phyloP scores from a whole-genome alignment of 768 basidiomycete genomes.

The Omphalotus guepiniiformis region DNA sequence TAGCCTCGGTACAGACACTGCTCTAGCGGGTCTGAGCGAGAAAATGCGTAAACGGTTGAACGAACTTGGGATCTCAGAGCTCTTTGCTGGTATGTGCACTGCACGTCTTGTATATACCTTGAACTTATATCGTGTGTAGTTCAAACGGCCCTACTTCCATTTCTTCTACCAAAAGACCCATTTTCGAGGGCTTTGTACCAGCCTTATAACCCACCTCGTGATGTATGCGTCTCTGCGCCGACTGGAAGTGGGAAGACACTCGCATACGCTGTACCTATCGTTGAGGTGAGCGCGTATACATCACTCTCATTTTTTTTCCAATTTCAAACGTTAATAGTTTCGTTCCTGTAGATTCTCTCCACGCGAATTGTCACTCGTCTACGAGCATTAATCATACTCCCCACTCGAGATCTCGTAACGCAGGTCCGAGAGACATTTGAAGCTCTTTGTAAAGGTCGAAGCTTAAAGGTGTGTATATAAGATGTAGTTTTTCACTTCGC shows the following conservation, averaged over 20 bases:
- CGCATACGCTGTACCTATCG: constrained; percentile 90
- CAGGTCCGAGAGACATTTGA: constrained; percentile 96
- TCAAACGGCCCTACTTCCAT: constrained; percentile 83
- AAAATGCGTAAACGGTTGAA: constrained; percentile 58
- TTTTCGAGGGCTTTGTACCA: constrained; percentile 50
- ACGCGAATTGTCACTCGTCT: constrained; percentile 74
- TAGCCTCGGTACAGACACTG: constrained; percentile 29
- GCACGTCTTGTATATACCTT: background rate
- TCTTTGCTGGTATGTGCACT: constrained; percentile 74
- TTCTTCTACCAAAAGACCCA: constrained; percentile 53
- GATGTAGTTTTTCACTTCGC: background rate
- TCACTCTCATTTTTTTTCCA: background rate
- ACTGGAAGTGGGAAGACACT: constrained; percentile 98
- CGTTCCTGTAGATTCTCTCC: constrained; percentile 54
- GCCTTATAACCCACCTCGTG: constrained; percentile 63
- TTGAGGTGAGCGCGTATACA: constrained; percentile 58
- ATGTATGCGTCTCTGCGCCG: constrained; percentile 93
- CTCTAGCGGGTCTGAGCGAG: constrained; percentile 51
- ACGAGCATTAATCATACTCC: constrained; percentile 84
- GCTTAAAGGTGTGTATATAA: constrained; percentile 60
- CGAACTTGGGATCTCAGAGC: constrained; percentile 76
- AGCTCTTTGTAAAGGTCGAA: constrained; percentile 75
- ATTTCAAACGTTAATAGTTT: background rate
- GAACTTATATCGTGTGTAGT: constrained; percentile 42
- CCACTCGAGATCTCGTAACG: constrained; percentile 87